phyloP scores from a whole-genome alignment of 441 rosid genomes.

The Gossypium trilobum region DNA sequence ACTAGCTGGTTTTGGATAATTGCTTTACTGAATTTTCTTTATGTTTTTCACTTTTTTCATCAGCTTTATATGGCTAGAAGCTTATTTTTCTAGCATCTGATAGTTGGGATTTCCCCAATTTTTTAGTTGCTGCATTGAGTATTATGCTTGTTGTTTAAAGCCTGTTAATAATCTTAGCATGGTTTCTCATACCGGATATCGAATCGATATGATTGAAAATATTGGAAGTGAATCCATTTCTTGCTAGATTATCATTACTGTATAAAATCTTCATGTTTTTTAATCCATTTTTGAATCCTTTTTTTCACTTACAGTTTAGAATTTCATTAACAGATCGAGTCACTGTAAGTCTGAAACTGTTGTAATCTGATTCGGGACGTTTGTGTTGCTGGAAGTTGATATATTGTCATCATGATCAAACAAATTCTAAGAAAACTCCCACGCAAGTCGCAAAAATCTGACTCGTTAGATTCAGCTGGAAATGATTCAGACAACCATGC shows the following conservation, averaged over 20 bases:
- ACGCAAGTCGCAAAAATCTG: constrained; percentile 43
- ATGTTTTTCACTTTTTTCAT: neutral
- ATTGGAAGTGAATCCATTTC: constrained; percentile 5
- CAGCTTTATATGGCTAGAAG: neutral
- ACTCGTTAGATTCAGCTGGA: constrained; percentile 31
- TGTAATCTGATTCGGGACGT: constrained; percentile 18
- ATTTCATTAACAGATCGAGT: neutral
- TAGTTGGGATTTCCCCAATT: neutral
- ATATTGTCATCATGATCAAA: constrained; percentile 47
- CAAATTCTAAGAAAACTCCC: constrained; percentile 67
- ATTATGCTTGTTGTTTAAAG: neutral
- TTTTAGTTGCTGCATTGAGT: neutral
- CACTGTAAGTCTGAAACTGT: neutral
- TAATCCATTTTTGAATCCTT: too few relatives aligned
- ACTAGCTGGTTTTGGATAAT: neutral
- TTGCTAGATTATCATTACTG: neutral
- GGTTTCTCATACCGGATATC: too few relatives aligned
- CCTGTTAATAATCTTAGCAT: constrained; percentile 1
- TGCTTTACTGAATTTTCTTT: neutral
- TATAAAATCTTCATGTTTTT: neutral
- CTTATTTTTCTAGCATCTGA: neutral
- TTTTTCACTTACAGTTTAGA: neutral
- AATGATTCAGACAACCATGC: constrained; percentile 34
- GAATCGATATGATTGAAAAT: neutral
- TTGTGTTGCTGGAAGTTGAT: constrained; percentile 21